Base-by-base conservation (phyloP, 495 filamentous ascomycete genomes). In the Mytilinidion resinicola region DNA sequence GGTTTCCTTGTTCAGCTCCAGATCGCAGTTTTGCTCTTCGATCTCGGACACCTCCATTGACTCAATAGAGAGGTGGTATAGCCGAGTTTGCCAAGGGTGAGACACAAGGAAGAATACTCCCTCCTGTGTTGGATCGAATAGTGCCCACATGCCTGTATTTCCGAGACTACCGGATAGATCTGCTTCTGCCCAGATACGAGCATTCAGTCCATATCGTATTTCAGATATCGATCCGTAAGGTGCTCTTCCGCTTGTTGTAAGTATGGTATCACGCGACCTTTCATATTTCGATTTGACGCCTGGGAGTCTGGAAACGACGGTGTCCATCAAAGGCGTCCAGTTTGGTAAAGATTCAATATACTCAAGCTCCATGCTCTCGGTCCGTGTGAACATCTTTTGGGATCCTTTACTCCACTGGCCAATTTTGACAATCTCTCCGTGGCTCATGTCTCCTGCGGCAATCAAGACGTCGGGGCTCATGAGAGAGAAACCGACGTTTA, bases 261-360 rank as follows among this genome's bases (percentile, higher is more conserved):
- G 66, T 11, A 73, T 49, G 21, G 43, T 53, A 6, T 63, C 52
- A 20, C 62, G 61, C 5, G 57, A 36, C 11, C 56, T 42, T 9
- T 56, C 36, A 52, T n/a, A 44, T 9, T 25, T 19, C 7, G 20
- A 25, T 20, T 54, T 42, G 14, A 61, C 46, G 11, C 50, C 48
- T 41, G 64, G 55, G 48, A 57, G 51, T 25, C 56, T 33, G 34
- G 82, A 74, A 19, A 81, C 76, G 36, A 57, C 30, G 10, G 88
- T 81, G 69, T 96, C 90, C 17, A 82, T 79, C 20, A 85, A 78
- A 0, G 93, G 90, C 0, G 89, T 81, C 91, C 91, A 96, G 66
- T 91, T 96, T 34, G 85, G 79, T 43, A 89, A 81, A n/a, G 75
- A 76, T 53, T 84, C 79, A 33, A 82, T 64, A 51, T 81, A 69